phyloP scores from a whole-genome alignment of 768 basidiomycete species.

The Psilocybe azurescens region DNA sequence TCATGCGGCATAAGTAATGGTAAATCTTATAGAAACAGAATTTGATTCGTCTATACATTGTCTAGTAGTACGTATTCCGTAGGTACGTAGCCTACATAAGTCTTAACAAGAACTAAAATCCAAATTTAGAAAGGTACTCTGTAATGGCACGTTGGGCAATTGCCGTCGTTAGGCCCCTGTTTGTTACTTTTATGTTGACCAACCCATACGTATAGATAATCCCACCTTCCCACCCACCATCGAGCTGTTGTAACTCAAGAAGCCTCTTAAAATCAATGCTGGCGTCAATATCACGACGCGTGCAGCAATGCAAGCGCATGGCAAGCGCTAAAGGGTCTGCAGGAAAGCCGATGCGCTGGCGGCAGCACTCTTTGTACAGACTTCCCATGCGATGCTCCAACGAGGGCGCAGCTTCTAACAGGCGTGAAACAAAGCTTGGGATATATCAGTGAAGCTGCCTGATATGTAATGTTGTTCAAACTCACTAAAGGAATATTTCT shows the following conservation, averaged over 20 bases:
- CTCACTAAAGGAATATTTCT: constrained; percentile 5
- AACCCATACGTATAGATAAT: constrained; percentile 44
- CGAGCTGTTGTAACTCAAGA: constrained; percentile 37
- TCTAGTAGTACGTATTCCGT: no score
- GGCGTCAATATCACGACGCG: constrained; percentile 29
- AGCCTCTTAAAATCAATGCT: constrained; percentile 35
- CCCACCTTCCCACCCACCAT: constrained; percentile 44
- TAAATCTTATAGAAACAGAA: no score
- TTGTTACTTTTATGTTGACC: constrained; percentile 37
- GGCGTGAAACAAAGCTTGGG: neutral
- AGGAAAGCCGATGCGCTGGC: constrained; percentile 39
- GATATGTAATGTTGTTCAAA: neutral
- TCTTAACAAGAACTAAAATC: no score
- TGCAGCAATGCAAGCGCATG: constrained; percentile 43
- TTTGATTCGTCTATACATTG: no score
- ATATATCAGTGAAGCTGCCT: neutral
- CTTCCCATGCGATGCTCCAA: constrained; percentile 27
- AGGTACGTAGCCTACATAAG: no score
- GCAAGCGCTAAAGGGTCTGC: constrained; percentile 35
- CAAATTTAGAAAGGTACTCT: constrained; percentile 1
- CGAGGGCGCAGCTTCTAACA: neutral
- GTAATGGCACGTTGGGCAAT: constrained; percentile 25
- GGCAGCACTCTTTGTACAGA: constrained; percentile 36
- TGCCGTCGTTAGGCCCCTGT: constrained; percentile 45
- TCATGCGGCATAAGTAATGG: no score